These are phyloP conservation scores for Sphagnum contortum DNA, from an alignment of 225 moss, liverwort and hornwort genomes.

Conservation along the genomic window DNA sequence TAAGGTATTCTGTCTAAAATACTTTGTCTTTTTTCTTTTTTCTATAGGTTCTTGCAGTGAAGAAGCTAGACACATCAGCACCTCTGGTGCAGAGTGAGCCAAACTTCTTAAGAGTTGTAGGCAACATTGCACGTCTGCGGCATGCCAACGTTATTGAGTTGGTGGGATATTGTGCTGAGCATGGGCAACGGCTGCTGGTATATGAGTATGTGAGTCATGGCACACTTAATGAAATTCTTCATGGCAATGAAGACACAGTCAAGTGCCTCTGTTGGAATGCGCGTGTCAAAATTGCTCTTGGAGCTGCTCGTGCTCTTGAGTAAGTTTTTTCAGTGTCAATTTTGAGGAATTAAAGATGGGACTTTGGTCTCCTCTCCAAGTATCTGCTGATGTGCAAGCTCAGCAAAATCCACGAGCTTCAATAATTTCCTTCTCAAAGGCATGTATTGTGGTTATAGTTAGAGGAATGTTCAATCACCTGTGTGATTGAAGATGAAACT, in stretches of 20 bases:
- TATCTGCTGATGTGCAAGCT: no score
- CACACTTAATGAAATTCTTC: constrained; percentile 59
- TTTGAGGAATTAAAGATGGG: no score
- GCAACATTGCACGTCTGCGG: constrained; percentile 60
- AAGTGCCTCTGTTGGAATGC: constrained; percentile 60
- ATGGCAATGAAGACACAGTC: constrained; percentile 39
- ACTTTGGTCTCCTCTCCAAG: no score
- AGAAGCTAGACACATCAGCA: constrained; percentile 71
- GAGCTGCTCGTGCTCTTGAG: constrained; percentile 76
- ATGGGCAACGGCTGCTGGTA: constrained; percentile 72
- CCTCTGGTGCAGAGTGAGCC: constrained; percentile 56
- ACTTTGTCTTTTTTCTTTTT: neutral
- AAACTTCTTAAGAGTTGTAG: constrained; percentile 58
- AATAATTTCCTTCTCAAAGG: no score
- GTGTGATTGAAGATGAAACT: no score
- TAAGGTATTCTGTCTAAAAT: no score
- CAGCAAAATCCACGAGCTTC: no score
- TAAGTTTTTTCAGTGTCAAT: neutral
- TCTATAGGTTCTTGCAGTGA: constrained; percentile 51
- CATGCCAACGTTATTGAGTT: constrained; percentile 89
- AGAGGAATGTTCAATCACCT: constrained; percentile 16
- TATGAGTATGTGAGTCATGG: constrained; percentile 94
- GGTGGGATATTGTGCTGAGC: constrained; percentile 93
- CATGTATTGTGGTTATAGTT: no score
- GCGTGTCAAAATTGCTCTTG: constrained; percentile 66